Conservation (phyloP, 208 protist genomes). For the Entamoeba moshkovskii region DNA sequence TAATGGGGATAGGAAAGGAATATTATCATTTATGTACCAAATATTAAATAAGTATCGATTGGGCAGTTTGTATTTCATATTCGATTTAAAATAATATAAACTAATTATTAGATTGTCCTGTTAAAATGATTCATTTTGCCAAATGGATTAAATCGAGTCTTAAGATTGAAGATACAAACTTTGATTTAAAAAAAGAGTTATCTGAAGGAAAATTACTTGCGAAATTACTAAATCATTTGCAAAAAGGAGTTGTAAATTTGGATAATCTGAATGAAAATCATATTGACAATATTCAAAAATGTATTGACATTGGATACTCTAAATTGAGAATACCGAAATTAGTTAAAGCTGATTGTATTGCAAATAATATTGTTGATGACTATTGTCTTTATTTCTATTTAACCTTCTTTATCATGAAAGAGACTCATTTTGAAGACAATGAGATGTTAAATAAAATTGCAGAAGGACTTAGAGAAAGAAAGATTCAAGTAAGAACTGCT, state of each 20-base stretch:
- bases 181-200: background rate
- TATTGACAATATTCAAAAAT: background rate
- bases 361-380: background rate
- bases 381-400: background rate
- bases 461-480: background rate
- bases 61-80: background rate
- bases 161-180: background rate
- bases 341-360: background rate
- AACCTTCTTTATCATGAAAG: constrained; percentile 3
- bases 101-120: background rate
- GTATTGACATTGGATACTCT: background rate
- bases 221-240: background rate
- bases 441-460: background rate
- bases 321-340: background rate
- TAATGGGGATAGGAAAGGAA: background rate
- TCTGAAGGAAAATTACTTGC: background rate
- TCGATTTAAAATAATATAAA: background rate
- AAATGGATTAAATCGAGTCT: background rate
- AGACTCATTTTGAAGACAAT: background rate
- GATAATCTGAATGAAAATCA: background rate
- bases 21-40: background rate
- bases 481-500: background rate
- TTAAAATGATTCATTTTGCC: background rate
- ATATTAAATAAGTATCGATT: background rate
- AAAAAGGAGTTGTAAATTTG: background rate